These are phyloP conservation scores for Daldinia loculata DNA, from an alignment of 495 filamentous ascomycete species.

Conservation along the genomic window DNA sequence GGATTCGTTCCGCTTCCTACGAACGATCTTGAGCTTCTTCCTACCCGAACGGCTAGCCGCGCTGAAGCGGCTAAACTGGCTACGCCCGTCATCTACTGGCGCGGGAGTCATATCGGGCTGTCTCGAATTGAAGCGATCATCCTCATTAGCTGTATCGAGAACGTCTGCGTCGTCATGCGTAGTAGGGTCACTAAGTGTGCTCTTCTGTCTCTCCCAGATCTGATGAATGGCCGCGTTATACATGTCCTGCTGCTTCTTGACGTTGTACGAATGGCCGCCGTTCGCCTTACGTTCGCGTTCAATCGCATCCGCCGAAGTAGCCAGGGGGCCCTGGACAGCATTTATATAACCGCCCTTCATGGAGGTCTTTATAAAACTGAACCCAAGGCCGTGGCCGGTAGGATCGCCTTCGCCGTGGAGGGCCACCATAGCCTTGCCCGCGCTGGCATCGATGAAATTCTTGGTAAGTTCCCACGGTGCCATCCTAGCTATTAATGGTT, in stretches of 20 bases:
- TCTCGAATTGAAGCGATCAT: constrained; percentile 62
- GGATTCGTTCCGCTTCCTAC: constrained; percentile 66
- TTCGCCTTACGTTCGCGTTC: constrained; percentile 81
- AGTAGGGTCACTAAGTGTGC: constrained; percentile 67
- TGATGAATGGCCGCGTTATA: constrained; percentile 88
- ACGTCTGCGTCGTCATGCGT: constrained; percentile 72
- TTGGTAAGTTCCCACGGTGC: constrained; percentile 95
- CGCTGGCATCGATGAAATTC: constrained; percentile 91
- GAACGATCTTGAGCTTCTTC: constrained; percentile 75
- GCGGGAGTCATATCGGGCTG: constrained; percentile 52
- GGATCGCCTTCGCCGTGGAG: constrained; percentile 95
- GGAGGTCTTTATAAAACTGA: constrained; percentile 93
- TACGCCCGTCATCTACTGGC: constrained; percentile 76
- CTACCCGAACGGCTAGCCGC: constrained; percentile 72
- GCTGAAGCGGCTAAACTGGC: constrained; percentile 84
- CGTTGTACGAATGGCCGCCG: constrained; percentile 96
- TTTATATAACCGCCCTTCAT: constrained; percentile 99
- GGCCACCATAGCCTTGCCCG: constrained; percentile 95
- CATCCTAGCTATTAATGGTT: constrained; percentile 70
- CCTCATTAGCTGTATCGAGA: constrained; percentile 65
- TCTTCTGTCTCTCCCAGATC: constrained; percentile 89
- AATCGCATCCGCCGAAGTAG: constrained; percentile 76
- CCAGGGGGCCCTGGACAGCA: constrained; percentile 83
- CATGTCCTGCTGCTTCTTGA: constrained; percentile 84
- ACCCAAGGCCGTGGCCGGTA: constrained; percentile 90